Conservation (phyloP, 495 filamentous ascomycete genomes). For the Aspergillus taichungensis region DNA sequence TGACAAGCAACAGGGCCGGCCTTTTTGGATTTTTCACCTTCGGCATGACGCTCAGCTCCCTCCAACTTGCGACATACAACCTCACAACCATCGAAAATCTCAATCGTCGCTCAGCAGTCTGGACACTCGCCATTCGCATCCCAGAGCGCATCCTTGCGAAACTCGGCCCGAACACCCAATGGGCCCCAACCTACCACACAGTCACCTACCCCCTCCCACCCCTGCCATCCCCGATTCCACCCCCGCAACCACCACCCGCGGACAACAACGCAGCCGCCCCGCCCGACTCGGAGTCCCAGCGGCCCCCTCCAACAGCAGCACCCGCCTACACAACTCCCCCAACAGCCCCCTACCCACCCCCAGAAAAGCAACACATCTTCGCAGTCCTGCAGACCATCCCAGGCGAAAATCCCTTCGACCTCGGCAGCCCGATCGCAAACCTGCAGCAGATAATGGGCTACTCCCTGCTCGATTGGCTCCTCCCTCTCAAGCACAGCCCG, state of each 20-base stretch:
- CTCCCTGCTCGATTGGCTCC: conserved; percentile 59
- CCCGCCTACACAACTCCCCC: not conserved
- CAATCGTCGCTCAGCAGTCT: conserved; percentile 48
- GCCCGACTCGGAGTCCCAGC: too few species aligned
- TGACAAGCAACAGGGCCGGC: conserved; percentile 32
- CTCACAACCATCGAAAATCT: conserved; percentile 78
- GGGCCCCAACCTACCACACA: conserved; percentile 38
- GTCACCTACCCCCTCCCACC: conserved; percentile 34
- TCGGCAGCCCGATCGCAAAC: conserved; percentile 54
- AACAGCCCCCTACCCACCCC: not conserved
- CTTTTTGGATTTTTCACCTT: conserved; percentile 70
- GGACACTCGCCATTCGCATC: conserved; percentile 69
- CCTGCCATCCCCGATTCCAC: conserved; percentile 7
- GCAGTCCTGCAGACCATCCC: conserved; percentile 63
- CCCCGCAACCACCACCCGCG: conserved; percentile 5
- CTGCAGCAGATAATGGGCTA: conserved; percentile 68
- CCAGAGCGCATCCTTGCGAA: conserved; percentile 40
- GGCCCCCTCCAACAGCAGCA: not conserved
- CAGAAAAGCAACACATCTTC: conserved; percentile 49
- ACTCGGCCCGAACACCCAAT: conserved; percentile 23
- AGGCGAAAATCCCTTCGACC: conserved; percentile 74
- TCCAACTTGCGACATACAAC: conserved; percentile 61
- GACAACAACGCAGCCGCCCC: not conserved
- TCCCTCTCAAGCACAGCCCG: conserved; percentile 60
- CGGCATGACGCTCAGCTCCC: conserved; percentile 62